phyloP scores from a whole-genome alignment of 2,329 filamentous ascomycete genomes.

The Xylariaceae sp. region DNA sequence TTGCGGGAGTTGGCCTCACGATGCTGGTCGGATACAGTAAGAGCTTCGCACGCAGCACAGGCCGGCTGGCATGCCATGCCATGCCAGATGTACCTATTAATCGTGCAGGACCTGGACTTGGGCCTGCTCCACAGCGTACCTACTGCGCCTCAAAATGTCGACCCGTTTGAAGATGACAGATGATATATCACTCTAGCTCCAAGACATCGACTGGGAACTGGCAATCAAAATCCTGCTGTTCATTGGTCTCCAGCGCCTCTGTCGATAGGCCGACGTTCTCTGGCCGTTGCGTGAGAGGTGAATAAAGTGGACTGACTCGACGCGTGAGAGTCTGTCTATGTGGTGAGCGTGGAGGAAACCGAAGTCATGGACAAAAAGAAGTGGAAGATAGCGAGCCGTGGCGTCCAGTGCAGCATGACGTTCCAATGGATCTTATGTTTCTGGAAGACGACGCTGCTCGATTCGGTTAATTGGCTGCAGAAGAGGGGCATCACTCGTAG shows the following conservation, averaged over 20 bases:
- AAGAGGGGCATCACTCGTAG: conserved; percentile 11
- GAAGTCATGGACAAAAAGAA: conserved; percentile 6
- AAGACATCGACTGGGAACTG: background rate
- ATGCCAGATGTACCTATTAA: background rate
- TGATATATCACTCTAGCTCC: background rate
- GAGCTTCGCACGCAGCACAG: background rate
- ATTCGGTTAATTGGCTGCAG: conserved; percentile 7
- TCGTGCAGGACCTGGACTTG: background rate
- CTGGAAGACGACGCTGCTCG: conserved; percentile 1
- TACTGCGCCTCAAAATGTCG: background rate
- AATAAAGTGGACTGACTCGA: background rate
- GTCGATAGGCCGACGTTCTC: background rate
- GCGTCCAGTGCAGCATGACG: conserved; percentile 7
- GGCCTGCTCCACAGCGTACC: background rate
- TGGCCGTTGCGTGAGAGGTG: background rate
- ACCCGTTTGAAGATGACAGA: background rate
- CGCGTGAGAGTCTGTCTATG: conserved; percentile 4
- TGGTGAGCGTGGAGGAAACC: background rate
- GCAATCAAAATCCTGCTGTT: background rate
- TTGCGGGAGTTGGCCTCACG: background rate
- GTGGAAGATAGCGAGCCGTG: background rate
- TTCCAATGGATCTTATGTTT: conserved; percentile 17
- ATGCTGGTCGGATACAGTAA: background rate
- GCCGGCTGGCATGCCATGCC: background rate
- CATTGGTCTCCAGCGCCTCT: background rate